phyloP scores from a whole-genome alignment of 306 rosid genomes.

The Gynostemma pentaphyllum region DNA sequence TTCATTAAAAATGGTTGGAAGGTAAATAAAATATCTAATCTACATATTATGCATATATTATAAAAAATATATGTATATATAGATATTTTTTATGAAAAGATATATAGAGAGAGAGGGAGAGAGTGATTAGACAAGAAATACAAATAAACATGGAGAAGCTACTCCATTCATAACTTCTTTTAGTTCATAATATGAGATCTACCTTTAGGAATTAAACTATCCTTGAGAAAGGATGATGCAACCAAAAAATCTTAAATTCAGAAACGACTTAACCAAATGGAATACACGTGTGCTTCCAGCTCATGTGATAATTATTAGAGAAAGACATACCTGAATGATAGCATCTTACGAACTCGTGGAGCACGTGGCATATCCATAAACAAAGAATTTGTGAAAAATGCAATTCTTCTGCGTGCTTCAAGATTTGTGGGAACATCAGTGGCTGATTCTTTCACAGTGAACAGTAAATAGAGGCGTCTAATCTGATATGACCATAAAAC shows the following conservation, averaged over 20 bases:
- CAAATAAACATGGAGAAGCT: neutral
- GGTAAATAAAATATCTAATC: neutral
- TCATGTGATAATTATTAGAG: conserved; percentile 9
- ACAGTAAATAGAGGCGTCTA: conserved; percentile 62
- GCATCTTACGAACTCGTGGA: conserved; percentile 94
- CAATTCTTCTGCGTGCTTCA: conserved; percentile 94
- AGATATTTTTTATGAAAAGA: no score
- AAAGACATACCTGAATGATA: conserved; percentile 64
- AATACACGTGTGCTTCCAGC: conserved; percentile 8
- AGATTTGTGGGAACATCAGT: conserved; percentile 81
- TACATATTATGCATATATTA: neutral
- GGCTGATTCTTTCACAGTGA: conserved; percentile 88
- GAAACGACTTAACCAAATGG: conserved; percentile 6
- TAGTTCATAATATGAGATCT: neutral
- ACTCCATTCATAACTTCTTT: neutral
- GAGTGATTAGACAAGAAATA: neutral
- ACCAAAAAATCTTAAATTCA: conserved; percentile 15
- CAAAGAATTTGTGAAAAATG: conserved; percentile 84
- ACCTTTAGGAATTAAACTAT: neutral
- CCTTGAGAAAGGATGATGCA: conserved; percentile 3
- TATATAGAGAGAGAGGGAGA: no score
- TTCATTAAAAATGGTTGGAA: neutral
- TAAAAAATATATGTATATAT: no score
- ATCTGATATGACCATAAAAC: conserved; percentile 43
- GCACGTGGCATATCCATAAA: conserved; percentile 99